Conservation (phyloP, 371 early-diverging fungal genomes). For the Mucor velutinosus region DNA sequence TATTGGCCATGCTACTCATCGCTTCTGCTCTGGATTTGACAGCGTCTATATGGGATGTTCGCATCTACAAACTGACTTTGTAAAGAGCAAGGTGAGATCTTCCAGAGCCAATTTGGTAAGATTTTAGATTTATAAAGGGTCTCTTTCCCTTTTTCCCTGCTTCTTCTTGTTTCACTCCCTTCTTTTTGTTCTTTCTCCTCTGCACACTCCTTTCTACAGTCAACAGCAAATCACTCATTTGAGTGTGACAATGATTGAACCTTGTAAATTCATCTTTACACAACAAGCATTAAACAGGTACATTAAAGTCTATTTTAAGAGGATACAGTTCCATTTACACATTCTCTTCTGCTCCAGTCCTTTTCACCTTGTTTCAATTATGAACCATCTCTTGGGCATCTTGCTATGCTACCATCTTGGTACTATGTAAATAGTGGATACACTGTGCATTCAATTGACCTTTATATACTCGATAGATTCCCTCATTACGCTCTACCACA, state of each 20-base stretch:
- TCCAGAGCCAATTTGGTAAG: not conserved
- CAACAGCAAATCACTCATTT: not conserved
- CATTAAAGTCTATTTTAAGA: not conserved
- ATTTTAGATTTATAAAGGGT: not conserved
- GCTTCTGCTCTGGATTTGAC: no score
- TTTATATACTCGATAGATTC: not conserved
- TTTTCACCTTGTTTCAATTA: not conserved
- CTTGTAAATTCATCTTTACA: not conserved
- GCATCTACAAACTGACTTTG: not conserved
- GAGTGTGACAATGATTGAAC: not conserved
- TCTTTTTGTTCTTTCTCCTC: not conserved
- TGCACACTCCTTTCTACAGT: not conserved
- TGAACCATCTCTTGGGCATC: not conserved
- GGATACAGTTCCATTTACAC: not conserved
- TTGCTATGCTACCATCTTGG: not conserved
- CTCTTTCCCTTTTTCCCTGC: not conserved
- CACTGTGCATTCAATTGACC: not conserved
- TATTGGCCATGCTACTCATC: no score
- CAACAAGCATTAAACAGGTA: not conserved
- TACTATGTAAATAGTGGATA: no score
- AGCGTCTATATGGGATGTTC: not conserved
- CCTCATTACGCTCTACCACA: not conserved
- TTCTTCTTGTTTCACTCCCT: not conserved
- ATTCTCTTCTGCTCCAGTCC: not conserved
- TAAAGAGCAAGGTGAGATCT: not conserved